phyloP scores from a whole-genome alignment of 192 early-diverging fungal species.

The Fimicolochytrium jonesii region DNA sequence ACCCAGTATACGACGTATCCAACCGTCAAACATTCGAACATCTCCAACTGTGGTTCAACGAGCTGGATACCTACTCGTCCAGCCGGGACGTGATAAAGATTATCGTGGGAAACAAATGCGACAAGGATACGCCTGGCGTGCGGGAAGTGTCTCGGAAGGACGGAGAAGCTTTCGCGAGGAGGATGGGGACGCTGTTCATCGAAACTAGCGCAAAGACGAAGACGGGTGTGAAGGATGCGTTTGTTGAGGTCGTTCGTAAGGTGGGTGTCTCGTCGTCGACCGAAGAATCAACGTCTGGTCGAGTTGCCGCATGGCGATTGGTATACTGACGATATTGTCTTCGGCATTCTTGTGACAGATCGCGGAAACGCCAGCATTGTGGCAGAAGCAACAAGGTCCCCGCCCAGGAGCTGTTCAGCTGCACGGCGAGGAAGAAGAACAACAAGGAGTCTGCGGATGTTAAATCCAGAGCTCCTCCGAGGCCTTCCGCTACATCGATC shows the following conservation, averaged over 20 bases:
- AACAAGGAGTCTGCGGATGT: conserved; percentile 16
- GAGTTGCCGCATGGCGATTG: too few relatives aligned
- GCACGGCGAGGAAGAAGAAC: conserved; percentile 2
- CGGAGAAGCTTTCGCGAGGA: conserved; percentile 85
- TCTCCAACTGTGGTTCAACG: conserved; percentile 90
- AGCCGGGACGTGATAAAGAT: conserved; percentile 88
- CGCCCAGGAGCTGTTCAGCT: conserved; percentile 18
- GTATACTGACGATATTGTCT: neutral
- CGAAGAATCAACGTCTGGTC: neutral
- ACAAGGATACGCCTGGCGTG: conserved; percentile 68
- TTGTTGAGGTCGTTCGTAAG: conserved; percentile 91
- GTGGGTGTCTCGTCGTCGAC: conserved; percentile 38
- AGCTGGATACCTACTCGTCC: conserved; percentile 89
- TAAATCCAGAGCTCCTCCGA: too few relatives aligned
- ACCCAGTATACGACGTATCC: conserved; percentile 98
- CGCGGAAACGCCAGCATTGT: conserved; percentile 34
- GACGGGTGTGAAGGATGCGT: conserved; percentile 86
- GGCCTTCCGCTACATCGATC: too few relatives aligned
- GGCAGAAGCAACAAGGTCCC: conserved; percentile 29
- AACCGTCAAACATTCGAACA: conserved; percentile 90
- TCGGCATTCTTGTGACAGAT: conserved; percentile 17
- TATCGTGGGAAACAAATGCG: conserved; percentile 97
- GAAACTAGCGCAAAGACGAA: conserved; percentile 96
- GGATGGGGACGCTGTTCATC: conserved; percentile 88
- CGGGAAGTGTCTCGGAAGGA: conserved; percentile 80